Conservation (phyloP, 352 stramenopile species). For the Thraustotheca clavata region DNA sequence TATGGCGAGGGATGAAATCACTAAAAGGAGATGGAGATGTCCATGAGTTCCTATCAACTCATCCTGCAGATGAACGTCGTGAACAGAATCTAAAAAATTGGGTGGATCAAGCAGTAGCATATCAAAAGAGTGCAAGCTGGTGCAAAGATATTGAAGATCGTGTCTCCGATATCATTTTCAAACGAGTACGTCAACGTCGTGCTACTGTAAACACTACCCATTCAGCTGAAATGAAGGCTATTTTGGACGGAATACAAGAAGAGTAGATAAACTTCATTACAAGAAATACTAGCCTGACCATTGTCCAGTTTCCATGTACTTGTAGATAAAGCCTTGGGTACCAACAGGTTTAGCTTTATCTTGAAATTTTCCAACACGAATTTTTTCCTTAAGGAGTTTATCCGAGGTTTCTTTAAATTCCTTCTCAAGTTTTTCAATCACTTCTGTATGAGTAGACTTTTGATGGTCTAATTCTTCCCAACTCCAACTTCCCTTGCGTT, state of each 20-base stretch:
- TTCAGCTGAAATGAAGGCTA: conserved; percentile 49
- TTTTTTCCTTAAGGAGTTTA: conserved; percentile 58
- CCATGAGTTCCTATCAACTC: conserved; percentile 53
- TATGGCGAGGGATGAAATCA: conserved; percentile 23
- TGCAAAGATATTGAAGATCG: conserved; percentile 45
- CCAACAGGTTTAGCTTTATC: conserved; percentile 68
- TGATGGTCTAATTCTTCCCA: conserved; percentile 58
- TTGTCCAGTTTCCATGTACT: conserved; percentile 75
- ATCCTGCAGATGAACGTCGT: conserved; percentile 54
- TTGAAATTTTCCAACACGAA: conserved; percentile 80
- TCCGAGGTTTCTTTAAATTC: conserved; percentile 81
- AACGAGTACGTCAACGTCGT: conserved; percentile 22
- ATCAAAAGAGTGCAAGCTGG: conserved; percentile 42
- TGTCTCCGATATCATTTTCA: conserved; percentile 36
- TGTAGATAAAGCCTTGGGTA: conserved; percentile 72
- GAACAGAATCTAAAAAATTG: conserved; percentile 35
- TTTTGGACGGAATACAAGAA: conserved; percentile 29
- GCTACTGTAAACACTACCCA: conserved; percentile 47
- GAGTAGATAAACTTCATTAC: background rate
- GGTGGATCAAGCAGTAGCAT: conserved; percentile 34
- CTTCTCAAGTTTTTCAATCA: conserved; percentile 68
- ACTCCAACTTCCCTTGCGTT: conserved; percentile 37
- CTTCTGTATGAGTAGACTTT: conserved; percentile 55
- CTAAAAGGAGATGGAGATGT: conserved; percentile 29
- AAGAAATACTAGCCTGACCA: background rate